Conservation (phyloP, 352 stramenopile genomes). For the Phytophthora macrochlamydospora region DNA sequence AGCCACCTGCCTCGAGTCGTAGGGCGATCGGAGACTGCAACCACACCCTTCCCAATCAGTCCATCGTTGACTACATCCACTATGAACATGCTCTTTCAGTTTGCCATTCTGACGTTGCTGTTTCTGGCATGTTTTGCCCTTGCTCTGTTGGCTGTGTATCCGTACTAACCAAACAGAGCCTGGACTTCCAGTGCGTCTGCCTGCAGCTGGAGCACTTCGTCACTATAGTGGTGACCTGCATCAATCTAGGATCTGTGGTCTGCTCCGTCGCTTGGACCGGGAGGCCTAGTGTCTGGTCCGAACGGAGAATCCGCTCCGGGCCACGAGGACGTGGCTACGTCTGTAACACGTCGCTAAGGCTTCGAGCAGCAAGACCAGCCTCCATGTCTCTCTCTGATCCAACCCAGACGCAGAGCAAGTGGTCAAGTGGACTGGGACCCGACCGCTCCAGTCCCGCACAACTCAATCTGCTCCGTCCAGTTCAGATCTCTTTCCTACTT, state of each 20-base stretch:
- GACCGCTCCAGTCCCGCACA: constrained; percentile 10
- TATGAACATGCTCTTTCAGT: constrained; percentile 9
- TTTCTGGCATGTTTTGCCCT: constrained; percentile 22
- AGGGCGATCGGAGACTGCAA: constrained; percentile 1
- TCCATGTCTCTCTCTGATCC: constrained; percentile 3
- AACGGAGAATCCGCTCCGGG: background rate
- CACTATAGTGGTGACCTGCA: background rate
- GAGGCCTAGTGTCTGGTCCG: background rate
- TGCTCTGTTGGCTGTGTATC: constrained; percentile 15
- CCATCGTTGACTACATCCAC: constrained; percentile 4
- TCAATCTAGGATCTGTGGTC: background rate
- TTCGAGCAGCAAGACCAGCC: constrained; percentile 2
- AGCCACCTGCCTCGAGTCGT: constrained; percentile 43
- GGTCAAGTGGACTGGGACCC: background rate
- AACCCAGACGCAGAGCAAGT: background rate
- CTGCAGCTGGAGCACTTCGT: constrained; percentile 3
- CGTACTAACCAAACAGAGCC: constrained; percentile 14
- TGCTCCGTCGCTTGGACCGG: background rate
- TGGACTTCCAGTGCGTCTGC: constrained; percentile 27
- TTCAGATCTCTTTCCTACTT: constrained; percentile 21
- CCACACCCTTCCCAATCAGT: background rate
- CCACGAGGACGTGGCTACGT: background rate
- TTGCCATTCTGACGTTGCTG: constrained; percentile 11
- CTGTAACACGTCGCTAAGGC: constrained; percentile 4
- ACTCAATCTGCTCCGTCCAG: constrained; percentile 29